Base-by-base conservation (phyloP, 228 moss, liverwort and hornwort species). In the Sphagnum magellanicum region DNA sequence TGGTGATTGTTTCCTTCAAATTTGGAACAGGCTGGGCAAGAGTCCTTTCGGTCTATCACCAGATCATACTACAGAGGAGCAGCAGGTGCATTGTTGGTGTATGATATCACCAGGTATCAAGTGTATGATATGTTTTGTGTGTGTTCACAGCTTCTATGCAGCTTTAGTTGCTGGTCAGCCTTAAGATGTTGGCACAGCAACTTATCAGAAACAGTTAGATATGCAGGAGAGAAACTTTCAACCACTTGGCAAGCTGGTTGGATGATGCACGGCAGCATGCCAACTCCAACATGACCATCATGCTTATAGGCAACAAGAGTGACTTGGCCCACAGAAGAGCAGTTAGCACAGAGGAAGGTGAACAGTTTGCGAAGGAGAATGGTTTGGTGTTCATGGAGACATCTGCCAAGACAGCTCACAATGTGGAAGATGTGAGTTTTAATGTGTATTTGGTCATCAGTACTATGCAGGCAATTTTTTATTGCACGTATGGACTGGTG, bases 321-420 rank as follows among this genome's bases (percentile, higher is more conserved):
- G 87, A 87, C 73, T 73, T 84, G 52, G 79, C 84, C 12, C 87
- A 87, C 49, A 77, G 84, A 52, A 84, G 84, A 79, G 87, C 84
- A 49, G 87, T 87, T 5, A 84, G 84, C 73, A 87, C 87, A 0
- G 84, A 87, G 67, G 87, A 87, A 77, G 87, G 84, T 17, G 87
- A 87, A 70, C 84, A 87, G 50, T 87, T 87, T 17, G 87, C 87
- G 8, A 87, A 83, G 66, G 84, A 87, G 67, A 87, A 87, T 48
- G 87, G 87, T 8, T 69, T 87, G 51, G 84, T 87, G 58, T 87
- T 87, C 63, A 81, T 87, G 87, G 87, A 87, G 71, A 84, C 87
- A 6, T 87, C 87, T 57, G 81, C 87, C 5, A 87, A 87, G 66
- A 81, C 87, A 32, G 84, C 87, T 63, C 87, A 84, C 13, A 87